A percentile compares a stretch with the other conserved stretches of the same genome.
phyloP scores from a whole-genome alignment of 495 filamentous ascomycete genomes.

The Aspergillus cristatus region DNA sequence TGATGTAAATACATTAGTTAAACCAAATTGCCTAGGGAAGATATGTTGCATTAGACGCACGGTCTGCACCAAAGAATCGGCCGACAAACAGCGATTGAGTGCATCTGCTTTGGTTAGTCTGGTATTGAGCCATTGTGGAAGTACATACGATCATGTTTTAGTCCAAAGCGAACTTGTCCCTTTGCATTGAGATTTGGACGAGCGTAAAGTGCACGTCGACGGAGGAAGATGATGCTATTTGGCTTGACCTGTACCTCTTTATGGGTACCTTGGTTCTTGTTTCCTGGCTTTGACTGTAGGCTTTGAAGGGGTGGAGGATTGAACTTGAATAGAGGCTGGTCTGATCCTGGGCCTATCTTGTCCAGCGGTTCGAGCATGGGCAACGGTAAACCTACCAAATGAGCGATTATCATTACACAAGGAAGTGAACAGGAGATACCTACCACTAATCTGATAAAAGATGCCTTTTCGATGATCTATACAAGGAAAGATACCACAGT shows the following conservation, averaged over 20 bases:
- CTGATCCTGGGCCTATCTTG: not conserved
- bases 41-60: constrained; percentile 82
- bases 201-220: constrained; percentile 81
- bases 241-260: constrained; percentile 18
- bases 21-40: constrained; percentile 80
- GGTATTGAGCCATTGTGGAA: not conserved
- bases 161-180: constrained; percentile 59
- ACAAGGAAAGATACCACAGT: constrained; percentile 68
- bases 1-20: constrained; percentile 87
- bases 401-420: constrained; percentile 1
- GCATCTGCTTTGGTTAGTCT: constrained; percentile 51
- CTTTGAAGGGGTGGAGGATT: not conserved
- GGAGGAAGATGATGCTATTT: constrained; percentile 65
- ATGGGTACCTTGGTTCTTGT: not conserved
- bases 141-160: constrained; percentile 73
- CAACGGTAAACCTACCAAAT: constrained; percentile 37
- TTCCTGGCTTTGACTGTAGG: too few relatives aligned
- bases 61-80: constrained; percentile 40
- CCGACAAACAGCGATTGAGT: constrained; percentile 60
- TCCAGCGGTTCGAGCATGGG: constrained; percentile 30
- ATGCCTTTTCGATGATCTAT: constrained; percentile 51
- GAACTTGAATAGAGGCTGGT: constrained; percentile 4
- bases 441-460: constrained; percentile 73
- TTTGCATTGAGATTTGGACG: constrained; percentile 57
- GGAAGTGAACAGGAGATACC: constrained; percentile 15